Conservation (phyloP, 495 filamentous ascomycete genomes). For the Aspergillus mulundensis region DNA sequence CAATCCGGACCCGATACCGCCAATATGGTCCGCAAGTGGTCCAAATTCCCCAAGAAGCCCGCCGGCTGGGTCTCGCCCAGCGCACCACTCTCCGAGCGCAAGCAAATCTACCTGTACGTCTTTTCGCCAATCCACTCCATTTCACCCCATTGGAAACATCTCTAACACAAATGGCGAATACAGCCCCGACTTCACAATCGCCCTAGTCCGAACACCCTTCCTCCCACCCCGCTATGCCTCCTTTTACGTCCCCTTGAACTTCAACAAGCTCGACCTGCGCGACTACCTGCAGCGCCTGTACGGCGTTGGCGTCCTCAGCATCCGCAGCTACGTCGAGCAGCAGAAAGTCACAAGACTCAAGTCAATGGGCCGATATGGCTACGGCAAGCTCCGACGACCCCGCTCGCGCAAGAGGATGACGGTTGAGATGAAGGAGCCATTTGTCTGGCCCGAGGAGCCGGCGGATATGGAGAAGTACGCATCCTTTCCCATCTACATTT, state of each 20-base stretch:
- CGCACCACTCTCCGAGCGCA: constrained; percentile 32
- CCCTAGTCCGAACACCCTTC: constrained; percentile 66
- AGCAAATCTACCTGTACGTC: constrained; percentile 67
- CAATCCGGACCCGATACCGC: background rate
- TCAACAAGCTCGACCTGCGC: constrained; percentile 88
- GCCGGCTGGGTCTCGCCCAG: constrained; percentile 17
- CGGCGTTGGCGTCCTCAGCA: constrained; percentile 56
- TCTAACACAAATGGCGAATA: background rate
- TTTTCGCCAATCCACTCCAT: background rate
- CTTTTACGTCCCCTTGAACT: constrained; percentile 79
- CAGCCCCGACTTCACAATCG: constrained; percentile 75
- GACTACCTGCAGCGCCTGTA: constrained; percentile 83
- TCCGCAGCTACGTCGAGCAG: constrained; percentile 78
- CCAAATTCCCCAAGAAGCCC: constrained; percentile 27
- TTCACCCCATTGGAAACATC: background rate
- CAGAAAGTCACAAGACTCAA: constrained; percentile 48
- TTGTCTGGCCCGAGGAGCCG: constrained; percentile 73
- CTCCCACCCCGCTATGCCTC: constrained; percentile 73
- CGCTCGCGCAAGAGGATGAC: constrained; percentile 82
- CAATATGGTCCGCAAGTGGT: constrained; percentile 37
- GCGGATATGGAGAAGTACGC: constrained; percentile 52
- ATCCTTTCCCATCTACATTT: background rate
- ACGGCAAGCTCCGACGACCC: constrained; percentile 51
- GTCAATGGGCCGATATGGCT: constrained; percentile 36
- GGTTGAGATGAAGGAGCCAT: constrained; percentile 76